Conservation (phyloP, 2,329 filamentous ascomycete genomes). For the Elsinoe ampelina region DNA sequence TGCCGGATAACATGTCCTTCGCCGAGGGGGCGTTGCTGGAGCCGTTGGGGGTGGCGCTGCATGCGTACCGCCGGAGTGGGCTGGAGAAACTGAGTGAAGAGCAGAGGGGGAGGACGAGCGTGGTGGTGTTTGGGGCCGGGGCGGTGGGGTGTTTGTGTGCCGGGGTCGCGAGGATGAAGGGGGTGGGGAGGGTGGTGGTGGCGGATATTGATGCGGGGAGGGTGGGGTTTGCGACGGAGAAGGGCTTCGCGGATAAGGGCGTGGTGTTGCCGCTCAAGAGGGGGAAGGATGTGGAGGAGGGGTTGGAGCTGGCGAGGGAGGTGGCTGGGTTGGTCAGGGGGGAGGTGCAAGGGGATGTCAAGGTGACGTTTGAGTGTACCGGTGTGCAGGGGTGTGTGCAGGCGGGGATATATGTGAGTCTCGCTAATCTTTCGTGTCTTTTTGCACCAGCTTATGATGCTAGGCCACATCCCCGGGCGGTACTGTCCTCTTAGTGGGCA, state of each 20-base stretch:
- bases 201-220: slow-evolving; percentile 52
- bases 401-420: slow-evolving; percentile 56
- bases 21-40: slow-evolving; percentile 51
- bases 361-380: slow-evolving; percentile 67
- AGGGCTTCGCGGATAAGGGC: slow-evolving; percentile 39
- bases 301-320: slow-evolving; percentile 42
- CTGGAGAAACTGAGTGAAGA: slow-evolving; percentile 28
- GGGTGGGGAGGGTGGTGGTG: slow-evolving; percentile 47
- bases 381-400: slow-evolving; percentile 68
- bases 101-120: slow-evolving; percentile 31
- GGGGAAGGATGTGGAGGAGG: slow-evolving; percentile 45
- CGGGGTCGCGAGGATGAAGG: slow-evolving; percentile 45
- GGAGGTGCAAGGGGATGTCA: slow-evolving; percentile 38
- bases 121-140: slow-evolving; percentile 52
- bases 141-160: slow-evolving; percentile 52
- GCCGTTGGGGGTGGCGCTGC: slow-evolving; percentile 51
- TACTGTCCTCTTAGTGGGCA: slow-evolving; percentile 66
- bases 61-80: slow-evolving; percentile 47
- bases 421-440: too few relatives aligned
- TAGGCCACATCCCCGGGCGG: slow-evolving; percentile 57
- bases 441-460: slow-evolving; percentile 9
- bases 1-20: slow-evolving; percentile 44
- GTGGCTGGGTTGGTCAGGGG: slow-evolving; percentile 33
- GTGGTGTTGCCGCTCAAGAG: slow-evolving; percentile 40
- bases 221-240: slow-evolving; percentile 45